Evolutionary conservation across 129 eudicot species (phyloP).

Genomic region (Smallanthus sonchifolius): DNA sequence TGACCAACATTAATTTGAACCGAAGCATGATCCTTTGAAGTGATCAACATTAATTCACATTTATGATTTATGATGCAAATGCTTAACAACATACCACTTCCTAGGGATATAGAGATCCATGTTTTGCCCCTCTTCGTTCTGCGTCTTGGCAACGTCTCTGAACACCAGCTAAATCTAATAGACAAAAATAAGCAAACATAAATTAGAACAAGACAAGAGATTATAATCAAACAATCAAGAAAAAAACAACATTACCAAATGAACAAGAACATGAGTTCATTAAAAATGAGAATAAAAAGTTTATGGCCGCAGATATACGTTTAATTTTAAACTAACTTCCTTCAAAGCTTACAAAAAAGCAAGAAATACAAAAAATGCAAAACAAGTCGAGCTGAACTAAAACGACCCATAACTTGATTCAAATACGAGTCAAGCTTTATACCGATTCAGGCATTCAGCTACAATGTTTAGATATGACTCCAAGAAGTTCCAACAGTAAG

Average conservation of each 20-base stretch:
- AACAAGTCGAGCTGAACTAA: not conserved
- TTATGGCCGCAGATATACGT: not conserved
- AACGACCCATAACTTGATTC: not conserved
- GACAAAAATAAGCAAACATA: not conserved
- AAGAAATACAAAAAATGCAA: not conserved
- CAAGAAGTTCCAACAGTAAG: not conserved
- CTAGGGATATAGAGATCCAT: constrained; percentile 74
- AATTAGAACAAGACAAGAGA: not conserved
- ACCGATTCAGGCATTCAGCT: not conserved
- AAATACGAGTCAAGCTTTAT: not conserved
- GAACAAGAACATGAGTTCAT: not conserved
- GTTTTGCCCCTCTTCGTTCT: constrained; percentile 66
- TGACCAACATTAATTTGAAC: constrained; percentile 62
- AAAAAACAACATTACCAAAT: not conserved
- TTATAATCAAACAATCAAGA: not conserved
- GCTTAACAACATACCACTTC: constrained; percentile 48
- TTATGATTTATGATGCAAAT: not conserved
- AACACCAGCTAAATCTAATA: not conserved
- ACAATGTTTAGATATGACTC: not conserved
- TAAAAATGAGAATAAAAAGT: not conserved
- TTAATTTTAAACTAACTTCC: not conserved
- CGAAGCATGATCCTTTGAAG: constrained; percentile 73
- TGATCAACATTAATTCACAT: constrained; percentile 32
- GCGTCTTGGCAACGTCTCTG: constrained; percentile 41
- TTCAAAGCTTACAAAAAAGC: not conserved